Percentiles rank a stretch among this genome's conserved stretches.
Evolutionary conservation across 192 early-diverging fungal species (phyloP).

Genomic region (Backusella tarrabulga): DNA sequence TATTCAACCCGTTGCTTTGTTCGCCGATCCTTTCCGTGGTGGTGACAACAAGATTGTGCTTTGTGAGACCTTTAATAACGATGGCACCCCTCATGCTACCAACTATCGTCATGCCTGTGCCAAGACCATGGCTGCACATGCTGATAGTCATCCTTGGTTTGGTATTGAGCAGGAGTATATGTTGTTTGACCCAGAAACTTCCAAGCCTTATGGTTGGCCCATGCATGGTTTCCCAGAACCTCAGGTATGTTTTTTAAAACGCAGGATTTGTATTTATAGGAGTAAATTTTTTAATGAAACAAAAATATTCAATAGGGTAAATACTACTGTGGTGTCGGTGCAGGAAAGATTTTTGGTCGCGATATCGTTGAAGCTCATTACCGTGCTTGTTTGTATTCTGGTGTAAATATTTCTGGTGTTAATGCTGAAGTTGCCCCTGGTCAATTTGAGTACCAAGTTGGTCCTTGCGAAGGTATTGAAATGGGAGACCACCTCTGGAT

Average conservation of each 20-base stretch:
- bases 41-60: conserved; percentile 56
- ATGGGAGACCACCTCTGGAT: conserved; percentile 60
- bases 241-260: conserved; percentile 26
- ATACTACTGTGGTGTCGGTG: conserved; percentile 58
- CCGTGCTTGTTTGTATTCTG: conserved; percentile 53
- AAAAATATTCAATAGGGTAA: conserved; percentile 27
- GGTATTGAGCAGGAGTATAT: conserved; percentile 61
- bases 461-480: conserved; percentile 53
- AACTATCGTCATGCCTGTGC: conserved; percentile 41
- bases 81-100: conserved; percentile 55
- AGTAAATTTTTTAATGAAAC: not conserved
- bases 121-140: conserved; percentile 42
- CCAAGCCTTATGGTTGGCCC: conserved; percentile 53
- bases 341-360: conserved; percentile 50
- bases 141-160: conserved; percentile 48
- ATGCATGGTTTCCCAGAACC: conserved; percentile 54
- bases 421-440: conserved; percentile 58
- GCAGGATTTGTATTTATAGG: not conserved
- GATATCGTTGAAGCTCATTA: conserved; percentile 60
- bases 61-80: conserved; percentile 50
- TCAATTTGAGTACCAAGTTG: conserved; percentile 58
- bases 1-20: conserved; percentile 45
- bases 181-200: conserved; percentile 45
- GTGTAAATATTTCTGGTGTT: conserved; percentile 54
- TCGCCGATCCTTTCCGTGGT: conserved; percentile 51